Base-by-base conservation (phyloP, 768 basidiomycete genomes). In the Mycena pura region DNA sequence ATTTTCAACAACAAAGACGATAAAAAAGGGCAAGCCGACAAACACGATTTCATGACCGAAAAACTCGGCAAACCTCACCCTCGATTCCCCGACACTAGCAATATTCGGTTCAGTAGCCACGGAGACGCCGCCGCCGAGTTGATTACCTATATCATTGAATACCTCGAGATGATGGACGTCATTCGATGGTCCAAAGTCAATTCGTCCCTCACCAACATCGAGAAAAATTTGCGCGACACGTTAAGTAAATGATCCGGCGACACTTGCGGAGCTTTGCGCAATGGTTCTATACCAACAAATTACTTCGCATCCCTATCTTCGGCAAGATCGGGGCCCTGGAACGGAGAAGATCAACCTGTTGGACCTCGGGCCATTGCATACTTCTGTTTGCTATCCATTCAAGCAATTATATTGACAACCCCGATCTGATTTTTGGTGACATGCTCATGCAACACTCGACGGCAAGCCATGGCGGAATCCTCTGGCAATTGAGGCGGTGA, bases 1-100 rank as follows among this genome's bases (percentile, higher is more conserved):
- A 31, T 72, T 17, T 67, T 71, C 47, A 52, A 60, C 22, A 48
- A 72, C 60, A 70, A 69, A 55, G 66, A 68, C 19, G 60, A 71
- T 41, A 72, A 68, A 40, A 70, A 70, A 36, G 71, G 71, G 47
- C 60, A 63, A 28, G 49, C 22, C 4, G 49, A 51, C 49, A 15
- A 15, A 6, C 45, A 51, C 31, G 34, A 36, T 17, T 36, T 36
- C 34, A 36, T 36, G 34, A 36, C 34, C 34, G 9, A 17, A 36
- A 32, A 34, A 21, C 21, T 48, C 10, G 31, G 47, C n/a, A 34
- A 48, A 24, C n/a, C 3, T 6, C 47, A 48, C 19, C 3, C 31
- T 9, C 31, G 47, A 19, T 48, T 48, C 17, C 47, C 47, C n/a
- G 47, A 48, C 31, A 48, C 47, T 17, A 48, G 29, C 19, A 48